Evolutionary conservation across 257 asterid genomes (phyloP), one percentile per base, ranked within the genome.

Genomic region (Solanum peruvianum): DNA sequence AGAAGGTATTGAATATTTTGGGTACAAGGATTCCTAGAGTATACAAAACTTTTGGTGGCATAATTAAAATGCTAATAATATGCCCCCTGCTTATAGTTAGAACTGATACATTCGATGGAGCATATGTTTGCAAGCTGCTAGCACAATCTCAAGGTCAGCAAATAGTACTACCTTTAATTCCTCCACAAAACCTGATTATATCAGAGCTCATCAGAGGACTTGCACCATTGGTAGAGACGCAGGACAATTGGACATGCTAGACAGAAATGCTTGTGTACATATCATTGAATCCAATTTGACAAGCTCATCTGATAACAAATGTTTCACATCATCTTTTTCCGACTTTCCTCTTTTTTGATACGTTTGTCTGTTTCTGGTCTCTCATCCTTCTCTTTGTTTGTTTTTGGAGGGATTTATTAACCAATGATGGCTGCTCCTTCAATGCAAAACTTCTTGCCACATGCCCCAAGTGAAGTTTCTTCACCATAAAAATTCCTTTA

Each of bases 391-490:
- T 97, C 92, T 95, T 95, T 41, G 92, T 39, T 82, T 92, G 93
- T 87, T 92, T 97, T 84, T 92, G 97, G 87, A 93, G 86, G 29
- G 98, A 94, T 91, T 88, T 95, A 92, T 93, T 94, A 47, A 97
- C 94, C 88, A 92, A 73, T 14, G 99, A 93, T 35, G 99, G 99
- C 71, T 97, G 98, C 5, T 97, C 98, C 87, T 94, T 96, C 91
- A 96, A 88, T 20, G 96, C 99, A 86, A 95, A 95, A 87, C 98
- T 95, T 90, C 90, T 96, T 35, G 98, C 93, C 64, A 95, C 98
- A 71, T 96, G 98, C 21, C 99, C 99, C 90, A 96, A 70, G 88
- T 96, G 99, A 90, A 97, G 98, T 87, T 95, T 97, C 94, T 95
- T 92, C 90, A 94, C 96, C 90, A 88, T 91, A 67, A 97, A 97